Percentiles rank a stretch among this genome's conserved stretches.
phyloP scores from a whole-genome alignment of 495 filamentous ascomycete species.

The Gamarada debralockiae region DNA sequence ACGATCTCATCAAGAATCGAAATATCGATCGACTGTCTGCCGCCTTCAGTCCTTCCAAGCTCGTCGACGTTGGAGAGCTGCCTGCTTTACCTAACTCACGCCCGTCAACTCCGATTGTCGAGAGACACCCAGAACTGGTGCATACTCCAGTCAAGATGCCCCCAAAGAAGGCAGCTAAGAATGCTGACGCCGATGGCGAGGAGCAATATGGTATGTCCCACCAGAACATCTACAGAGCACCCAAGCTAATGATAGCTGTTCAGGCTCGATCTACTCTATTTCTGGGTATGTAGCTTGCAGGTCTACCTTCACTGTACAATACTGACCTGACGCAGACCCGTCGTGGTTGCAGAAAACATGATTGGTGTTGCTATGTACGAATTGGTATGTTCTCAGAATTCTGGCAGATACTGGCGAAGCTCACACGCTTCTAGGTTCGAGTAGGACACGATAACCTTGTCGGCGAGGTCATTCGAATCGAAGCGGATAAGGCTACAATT shows the following conservation, averaged over 20 bases:
- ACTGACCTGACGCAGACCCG: slow-evolving; percentile 59
- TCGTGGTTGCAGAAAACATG: slow-evolving; percentile 97
- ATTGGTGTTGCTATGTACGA: slow-evolving; percentile 99
- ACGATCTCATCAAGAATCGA: slow-evolving; percentile 51
- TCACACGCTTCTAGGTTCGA: slow-evolving; percentile 52
- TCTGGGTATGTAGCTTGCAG: slow-evolving; percentile 53
- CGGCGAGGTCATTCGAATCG: slow-evolving; percentile 97
- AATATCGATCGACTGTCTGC: slow-evolving; percentile 32
- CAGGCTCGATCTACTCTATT: slow-evolving; percentile 75
- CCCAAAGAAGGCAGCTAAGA: slow-evolving; percentile 17
- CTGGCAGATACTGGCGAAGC: slow-evolving; percentile 1
- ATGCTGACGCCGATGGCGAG: slow-evolving; percentile 24
- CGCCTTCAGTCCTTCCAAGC: slow-evolving; percentile 3
- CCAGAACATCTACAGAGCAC: neutral
- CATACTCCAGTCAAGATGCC: slow-evolving; percentile 13
- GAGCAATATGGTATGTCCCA: slow-evolving; percentile 26
- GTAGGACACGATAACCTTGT: slow-evolving; percentile 88
- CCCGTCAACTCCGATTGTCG: slow-evolving; percentile 5
- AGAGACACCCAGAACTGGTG: neutral
- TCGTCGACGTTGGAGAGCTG: slow-evolving; percentile 12
- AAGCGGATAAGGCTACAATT: slow-evolving; percentile 89
- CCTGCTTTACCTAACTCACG: slow-evolving; percentile 18
- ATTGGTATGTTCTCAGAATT: slow-evolving; percentile 54
- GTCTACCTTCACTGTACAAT: slow-evolving; percentile 11
- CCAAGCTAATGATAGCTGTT: slow-evolving; percentile 25